phyloP scores from a whole-genome alignment of 345 rosid genomes.

The Passiflora organensis region DNA sequence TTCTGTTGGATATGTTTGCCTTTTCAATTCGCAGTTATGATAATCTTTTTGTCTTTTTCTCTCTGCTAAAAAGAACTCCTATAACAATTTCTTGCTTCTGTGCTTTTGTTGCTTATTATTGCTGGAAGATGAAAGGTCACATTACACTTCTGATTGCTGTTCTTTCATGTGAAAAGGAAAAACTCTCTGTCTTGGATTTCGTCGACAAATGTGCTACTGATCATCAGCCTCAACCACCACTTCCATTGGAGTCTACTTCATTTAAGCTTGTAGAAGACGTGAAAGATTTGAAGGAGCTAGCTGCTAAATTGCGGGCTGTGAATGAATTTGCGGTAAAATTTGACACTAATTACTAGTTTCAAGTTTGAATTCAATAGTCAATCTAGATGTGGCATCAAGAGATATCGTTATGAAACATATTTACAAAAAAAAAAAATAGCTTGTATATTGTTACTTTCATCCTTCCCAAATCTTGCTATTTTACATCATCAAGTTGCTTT shows the following conservation, averaged over 20 bases:
- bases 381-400: neutral
- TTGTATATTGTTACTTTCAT: no score
- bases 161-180: slow-evolving; percentile 45
- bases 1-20: neutral
- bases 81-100: neutral
- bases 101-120: neutral
- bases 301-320: slow-evolving; percentile 49
- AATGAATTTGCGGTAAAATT: slow-evolving; percentile 76
- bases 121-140: neutral
- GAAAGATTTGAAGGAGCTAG: slow-evolving; percentile 71
- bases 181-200: slow-evolving; percentile 61
- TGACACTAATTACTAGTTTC: neutral
- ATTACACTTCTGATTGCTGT: neutral
- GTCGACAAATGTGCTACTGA: slow-evolving; percentile 42
- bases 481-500: no score
- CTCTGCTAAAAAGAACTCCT: neutral
- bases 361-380: neutral
- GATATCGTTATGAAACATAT: no score
- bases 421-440: no score
- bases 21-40: neutral
- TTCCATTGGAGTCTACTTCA: slow-evolving; percentile 47
- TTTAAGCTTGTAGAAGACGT: slow-evolving; percentile 75
- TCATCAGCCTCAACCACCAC: slow-evolving; percentile 43
- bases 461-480: no score
- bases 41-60: neutral